Percentiles rank a stretch among this genome's conserved stretches.
Conservation (phyloP, 371 early-diverging fungal species). For the Cokeromyces recurvatus region DNA sequence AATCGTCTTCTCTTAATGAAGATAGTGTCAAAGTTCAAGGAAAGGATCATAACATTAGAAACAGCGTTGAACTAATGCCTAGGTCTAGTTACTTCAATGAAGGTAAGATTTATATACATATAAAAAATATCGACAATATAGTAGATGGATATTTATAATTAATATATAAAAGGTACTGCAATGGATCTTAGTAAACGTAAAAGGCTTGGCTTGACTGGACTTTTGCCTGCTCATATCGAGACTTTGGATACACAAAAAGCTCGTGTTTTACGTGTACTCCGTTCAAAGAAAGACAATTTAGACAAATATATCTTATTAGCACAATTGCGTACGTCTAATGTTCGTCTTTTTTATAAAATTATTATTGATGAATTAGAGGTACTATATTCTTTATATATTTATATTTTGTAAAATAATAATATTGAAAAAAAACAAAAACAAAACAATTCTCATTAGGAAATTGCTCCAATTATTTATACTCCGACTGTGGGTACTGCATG, state of each 20-base stretch:
- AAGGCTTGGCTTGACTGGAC: constrained; percentile 56
- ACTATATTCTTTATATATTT: too few relatives aligned
- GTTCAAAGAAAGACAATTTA: constrained; percentile 56
- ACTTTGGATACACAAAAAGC: constrained; percentile 67
- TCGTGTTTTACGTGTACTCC: constrained; percentile 66
- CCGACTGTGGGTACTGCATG: constrained; percentile 92
- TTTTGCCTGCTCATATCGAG: constrained; percentile 69
- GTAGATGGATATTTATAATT: too few relatives aligned
- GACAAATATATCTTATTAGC: constrained; percentile 83
- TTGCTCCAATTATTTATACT: constrained; percentile 86
- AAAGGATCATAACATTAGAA: too few relatives aligned
- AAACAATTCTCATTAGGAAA: constrained; percentile 55
- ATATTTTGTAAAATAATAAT: neutral
- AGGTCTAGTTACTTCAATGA: too few relatives aligned
- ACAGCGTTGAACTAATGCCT: too few relatives aligned
- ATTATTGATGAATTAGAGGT: constrained; percentile 73
- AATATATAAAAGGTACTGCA: constrained; percentile 20
- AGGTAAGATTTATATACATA: too few relatives aligned
- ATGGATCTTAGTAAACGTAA: constrained; percentile 11
- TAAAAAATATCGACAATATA: too few relatives aligned
- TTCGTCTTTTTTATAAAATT: constrained; percentile 76
- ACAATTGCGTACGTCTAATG: constrained; percentile 70
- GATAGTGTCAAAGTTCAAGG: too few relatives aligned
- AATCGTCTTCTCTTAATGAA: too few relatives aligned
- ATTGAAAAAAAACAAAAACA: too few relatives aligned